Conservation (phyloP, 768 basidiomycete genomes). For the Vararia minispora region DNA sequence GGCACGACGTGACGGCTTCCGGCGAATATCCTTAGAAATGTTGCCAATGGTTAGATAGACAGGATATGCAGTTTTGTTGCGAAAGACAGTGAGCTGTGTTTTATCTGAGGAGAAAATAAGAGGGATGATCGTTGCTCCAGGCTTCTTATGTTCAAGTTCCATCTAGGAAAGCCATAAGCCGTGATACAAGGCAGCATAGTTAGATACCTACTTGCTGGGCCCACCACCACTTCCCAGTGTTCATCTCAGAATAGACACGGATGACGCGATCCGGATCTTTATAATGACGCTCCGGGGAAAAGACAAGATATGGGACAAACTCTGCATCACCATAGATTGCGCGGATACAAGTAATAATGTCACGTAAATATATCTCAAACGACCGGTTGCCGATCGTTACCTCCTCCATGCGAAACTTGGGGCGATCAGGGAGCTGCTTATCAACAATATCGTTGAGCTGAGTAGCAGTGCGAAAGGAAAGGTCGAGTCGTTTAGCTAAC, state of each 20-base stretch:
- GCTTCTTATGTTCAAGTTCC: conserved; percentile 8
- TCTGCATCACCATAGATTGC: conserved; percentile 25
- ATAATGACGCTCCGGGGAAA: conserved; percentile 29
- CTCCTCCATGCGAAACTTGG: conserved; percentile 18
- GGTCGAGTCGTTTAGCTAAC: conserved; percentile 15
- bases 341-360: conserved; percentile 26
- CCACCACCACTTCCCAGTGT: conserved; percentile 46
- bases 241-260: conserved; percentile 29
- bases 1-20: conserved; percentile 24
- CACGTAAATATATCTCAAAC: conserved; percentile 23
- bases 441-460: conserved; percentile 27
- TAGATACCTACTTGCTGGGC: conserved; percentile 27
- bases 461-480: conserved; percentile 22
- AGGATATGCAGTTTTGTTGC: conserved; percentile 33
- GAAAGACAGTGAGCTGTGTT: conserved; percentile 28
- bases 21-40: conserved; percentile 27
- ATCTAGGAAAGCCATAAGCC: conserved; percentile 1
- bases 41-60: conserved; percentile 35
- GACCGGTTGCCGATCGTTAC: conserved; percentile 21
- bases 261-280: conserved; percentile 16
- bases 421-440: conserved; percentile 17
- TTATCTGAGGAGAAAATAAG: conserved; percentile 37
- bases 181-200: background rate
- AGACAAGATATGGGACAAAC: conserved; percentile 20
- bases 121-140: conserved; percentile 25